phyloP scores from a whole-genome alignment of 768 basidiomycete genomes.

The Lactifluus pinguis region DNA sequence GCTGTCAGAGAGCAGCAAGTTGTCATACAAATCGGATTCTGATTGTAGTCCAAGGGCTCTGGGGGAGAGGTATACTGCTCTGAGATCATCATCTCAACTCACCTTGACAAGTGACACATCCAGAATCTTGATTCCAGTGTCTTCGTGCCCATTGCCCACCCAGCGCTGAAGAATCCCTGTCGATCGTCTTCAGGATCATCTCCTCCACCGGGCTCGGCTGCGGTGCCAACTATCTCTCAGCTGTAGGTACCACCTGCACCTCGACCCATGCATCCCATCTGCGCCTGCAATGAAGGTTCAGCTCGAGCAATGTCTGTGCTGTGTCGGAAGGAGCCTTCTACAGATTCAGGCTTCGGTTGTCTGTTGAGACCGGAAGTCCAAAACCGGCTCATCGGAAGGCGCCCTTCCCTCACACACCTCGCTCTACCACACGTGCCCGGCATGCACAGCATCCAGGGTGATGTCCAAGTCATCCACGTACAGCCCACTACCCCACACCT shows the following conservation, averaged over 20 bases:
- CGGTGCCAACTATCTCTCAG: constrained; percentile 35
- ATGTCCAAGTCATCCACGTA: constrained; percentile 76
- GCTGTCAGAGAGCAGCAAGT: constrained; percentile 15
- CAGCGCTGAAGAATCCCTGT: too few relatives aligned
- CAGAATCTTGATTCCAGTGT: too few relatives aligned
- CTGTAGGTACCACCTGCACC: constrained; percentile 32
- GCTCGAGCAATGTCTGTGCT: too few relatives aligned
- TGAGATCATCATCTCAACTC: too few relatives aligned
- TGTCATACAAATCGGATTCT: constrained; percentile 8
- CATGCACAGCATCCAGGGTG: constrained; percentile 58
- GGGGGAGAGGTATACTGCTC: constrained; percentile 2
- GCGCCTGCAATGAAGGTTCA: too few relatives aligned
- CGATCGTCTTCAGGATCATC: too few relatives aligned
- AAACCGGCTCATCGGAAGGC: too few relatives aligned
- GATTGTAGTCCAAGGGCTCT: constrained; percentile 2
- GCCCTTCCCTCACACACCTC: constrained; percentile 31
- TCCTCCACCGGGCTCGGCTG: background rate
- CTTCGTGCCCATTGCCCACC: too few relatives aligned
- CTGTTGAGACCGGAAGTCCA: too few relatives aligned
- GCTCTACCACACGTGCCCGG: constrained; percentile 43
- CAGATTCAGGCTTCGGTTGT: too few relatives aligned
- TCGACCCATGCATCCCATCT: constrained; percentile 34
- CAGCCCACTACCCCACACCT: constrained; percentile 59
- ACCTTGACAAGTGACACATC: too few relatives aligned
- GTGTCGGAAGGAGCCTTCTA: too few relatives aligned